phyloP scores from a whole-genome alignment of 177 flowering plant species.

The Vitis hybrid region DNA sequence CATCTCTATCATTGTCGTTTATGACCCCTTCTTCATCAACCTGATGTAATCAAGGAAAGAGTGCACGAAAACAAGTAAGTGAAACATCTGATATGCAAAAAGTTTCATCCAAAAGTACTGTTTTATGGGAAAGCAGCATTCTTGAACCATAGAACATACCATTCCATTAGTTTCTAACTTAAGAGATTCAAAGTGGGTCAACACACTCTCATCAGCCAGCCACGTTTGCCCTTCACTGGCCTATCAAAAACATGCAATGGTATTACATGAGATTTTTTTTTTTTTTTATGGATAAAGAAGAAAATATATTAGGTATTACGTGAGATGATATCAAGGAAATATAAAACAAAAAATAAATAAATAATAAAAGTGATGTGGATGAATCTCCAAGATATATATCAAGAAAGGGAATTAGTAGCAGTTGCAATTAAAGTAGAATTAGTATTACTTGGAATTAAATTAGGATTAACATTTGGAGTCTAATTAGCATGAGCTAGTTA shows the following conservation, averaged over 20 bases:
- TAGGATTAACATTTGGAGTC: no score
- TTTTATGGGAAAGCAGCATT: background rate
- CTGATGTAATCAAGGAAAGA: constrained; percentile 29
- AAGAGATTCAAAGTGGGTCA: constrained; percentile 78
- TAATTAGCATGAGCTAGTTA: no score
- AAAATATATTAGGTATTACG: background rate
- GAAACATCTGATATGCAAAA: constrained; percentile 1
- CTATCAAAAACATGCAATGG: constrained; percentile 25
- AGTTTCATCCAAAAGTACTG: background rate
- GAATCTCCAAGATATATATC: no score
- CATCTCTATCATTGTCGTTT: constrained; percentile 63
- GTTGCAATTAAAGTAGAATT: no score
- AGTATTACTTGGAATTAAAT: no score
- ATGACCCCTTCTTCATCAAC: constrained; percentile 42
- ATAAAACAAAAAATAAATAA: background rate
- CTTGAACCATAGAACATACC: constrained; percentile 34
- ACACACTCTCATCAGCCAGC: constrained; percentile 68
- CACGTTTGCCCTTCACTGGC: constrained; percentile 52
- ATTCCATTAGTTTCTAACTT: constrained; percentile 48
- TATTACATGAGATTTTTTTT: constrained; percentile 6
- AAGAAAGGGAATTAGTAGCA: no score
- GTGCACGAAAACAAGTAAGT: constrained; percentile 4
- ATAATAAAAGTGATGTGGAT: no score
- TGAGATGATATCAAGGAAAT: background rate
- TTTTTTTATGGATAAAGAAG: background rate